Evolutionary conservation across 805 yeast species (phyloP).

Genomic region (Suhomyces prunicola): DNA sequence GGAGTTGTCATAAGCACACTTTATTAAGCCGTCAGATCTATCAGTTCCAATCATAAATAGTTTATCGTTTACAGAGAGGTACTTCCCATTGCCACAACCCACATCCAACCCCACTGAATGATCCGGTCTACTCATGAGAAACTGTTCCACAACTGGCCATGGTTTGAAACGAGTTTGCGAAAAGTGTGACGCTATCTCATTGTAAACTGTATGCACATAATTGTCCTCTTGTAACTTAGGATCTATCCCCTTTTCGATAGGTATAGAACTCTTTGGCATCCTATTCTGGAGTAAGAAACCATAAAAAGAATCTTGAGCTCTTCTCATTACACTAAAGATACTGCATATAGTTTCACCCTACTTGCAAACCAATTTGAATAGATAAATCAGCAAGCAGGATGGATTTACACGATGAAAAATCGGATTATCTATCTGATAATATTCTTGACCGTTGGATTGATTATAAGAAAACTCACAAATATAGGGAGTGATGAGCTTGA

Average conservation of each 20-base stretch:
- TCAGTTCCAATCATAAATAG: constrained; percentile 73
- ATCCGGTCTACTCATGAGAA: constrained; percentile 45
- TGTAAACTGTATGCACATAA: constrained; percentile 89
- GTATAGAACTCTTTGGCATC: constrained; percentile 34
- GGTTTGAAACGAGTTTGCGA: constrained; percentile 94
- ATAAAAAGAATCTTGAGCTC: not conserved
- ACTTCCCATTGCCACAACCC: constrained; percentile 98
- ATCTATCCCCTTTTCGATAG: constrained; percentile 28
- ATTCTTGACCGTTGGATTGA: not conserved
- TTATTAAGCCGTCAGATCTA: constrained; percentile 64
- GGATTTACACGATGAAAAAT: not conserved
- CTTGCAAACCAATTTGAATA: not conserved
- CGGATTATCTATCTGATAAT: not conserved
- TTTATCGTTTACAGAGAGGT: constrained; percentile 66
- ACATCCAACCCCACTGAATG: constrained; percentile 84
- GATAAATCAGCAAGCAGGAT: not conserved
- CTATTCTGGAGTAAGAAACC: not conserved
- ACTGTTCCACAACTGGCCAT: constrained; percentile 91
- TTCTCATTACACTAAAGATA: not conserved
- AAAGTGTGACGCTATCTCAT: constrained; percentile 88
- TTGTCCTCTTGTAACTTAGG: constrained; percentile 65
- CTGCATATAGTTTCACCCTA: not conserved
- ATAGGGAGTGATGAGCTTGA: not conserved
- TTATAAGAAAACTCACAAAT: not conserved
- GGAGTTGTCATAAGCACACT: constrained; percentile 53